These are phyloP conservation scores for Geotrichum siamense DNA, from an alignment of 1,139 yeast genomes.

Conservation along the genomic window DNA sequence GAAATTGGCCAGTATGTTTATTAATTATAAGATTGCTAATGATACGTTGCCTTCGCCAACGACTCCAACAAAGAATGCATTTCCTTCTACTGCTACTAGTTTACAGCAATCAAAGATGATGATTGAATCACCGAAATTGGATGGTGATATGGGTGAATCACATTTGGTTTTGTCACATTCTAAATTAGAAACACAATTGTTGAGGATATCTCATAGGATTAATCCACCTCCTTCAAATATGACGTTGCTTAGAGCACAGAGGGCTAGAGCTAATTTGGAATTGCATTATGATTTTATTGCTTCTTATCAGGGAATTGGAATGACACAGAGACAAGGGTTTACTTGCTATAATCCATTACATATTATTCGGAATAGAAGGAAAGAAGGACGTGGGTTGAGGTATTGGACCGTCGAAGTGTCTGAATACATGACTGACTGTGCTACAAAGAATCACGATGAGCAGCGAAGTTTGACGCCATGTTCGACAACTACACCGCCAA, in stretches of 20 bases:
- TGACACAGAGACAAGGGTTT: not conserved
- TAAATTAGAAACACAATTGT: slow-evolving; percentile 1
- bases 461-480: slow-evolving; percentile 21
- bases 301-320: slow-evolving; percentile 17
- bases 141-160: not conserved
- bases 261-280: slow-evolving; percentile 14
- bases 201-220: not conserved
- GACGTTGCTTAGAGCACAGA: slow-evolving; percentile 13
- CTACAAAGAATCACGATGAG: not conserved
- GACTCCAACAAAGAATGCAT: not conserved
- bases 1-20: slow-evolving; percentile 3
- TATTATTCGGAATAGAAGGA: slow-evolving; percentile 59
- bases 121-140: not conserved
- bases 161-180: slow-evolving; percentile 7
- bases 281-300: slow-evolving; percentile 9
- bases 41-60: not conserved
- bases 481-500: slow-evolving; percentile 25
- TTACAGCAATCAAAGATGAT: not conserved
- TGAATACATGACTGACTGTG: slow-evolving; percentile 28
- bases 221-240: slow-evolving; percentile 5
- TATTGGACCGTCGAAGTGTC: slow-evolving; percentile 28
- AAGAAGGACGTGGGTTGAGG: slow-evolving; percentile 36
- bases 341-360: slow-evolving; percentile 71
- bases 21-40: slow-evolving; percentile 6
- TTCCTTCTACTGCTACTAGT: not conserved